Base-by-base conservation (phyloP, 495 filamentous ascomycete genomes). In the Annulohypoxylon moriforme region DNA sequence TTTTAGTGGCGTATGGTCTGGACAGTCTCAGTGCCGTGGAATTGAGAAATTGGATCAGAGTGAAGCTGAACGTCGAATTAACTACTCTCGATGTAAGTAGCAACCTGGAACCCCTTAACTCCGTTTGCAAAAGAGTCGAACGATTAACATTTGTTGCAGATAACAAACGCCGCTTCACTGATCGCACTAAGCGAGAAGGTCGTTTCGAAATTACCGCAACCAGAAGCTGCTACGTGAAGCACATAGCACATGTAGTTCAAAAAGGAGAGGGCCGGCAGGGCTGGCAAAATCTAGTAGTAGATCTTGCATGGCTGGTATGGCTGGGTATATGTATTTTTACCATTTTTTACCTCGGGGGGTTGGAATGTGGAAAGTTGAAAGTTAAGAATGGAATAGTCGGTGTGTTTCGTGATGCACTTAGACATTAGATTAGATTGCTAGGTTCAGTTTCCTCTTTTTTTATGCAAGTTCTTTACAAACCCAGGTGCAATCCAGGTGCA, bases 391-490 rank as follows among this genome's bases (percentile, higher is more conserved):
- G 10, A 34, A 56, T 33, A 36, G 31, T 14, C 56, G 24, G 14
- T 46, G 14, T 33, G 14, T 60, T 33, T 40, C 22, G 16, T 31
- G 13, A 44, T 60, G 36, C 25, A 60, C 38, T 16, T 44, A 44
- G 24, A 36, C 33, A 10, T 14, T 44, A 29, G 40, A 14, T 24
- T 59, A 44, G 38, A 44, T 40, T 40, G 36, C 36, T 44, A 29
- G 38, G 24, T 44, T 40, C 53, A 18, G 20, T 38, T 38, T 38
- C 31, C 10, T 24, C 53, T 33, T 20, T 40, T 56, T 65, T 65
- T 25, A 66, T 66, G 63, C 52, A 66, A 38, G 63, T 40, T 38
- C 34, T 56, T 56, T 20, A 46, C 16, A n/a, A n/a, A n/a, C n/a
- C n/a, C n/a, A n/a, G n/a, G n/a, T n/a, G n/a, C n/a, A 49, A 34